Percentiles rank a stretch among this genome's conserved stretches.
Conservation (phyloP, 805 yeast species). For the Ogataea methanolica region DNA sequence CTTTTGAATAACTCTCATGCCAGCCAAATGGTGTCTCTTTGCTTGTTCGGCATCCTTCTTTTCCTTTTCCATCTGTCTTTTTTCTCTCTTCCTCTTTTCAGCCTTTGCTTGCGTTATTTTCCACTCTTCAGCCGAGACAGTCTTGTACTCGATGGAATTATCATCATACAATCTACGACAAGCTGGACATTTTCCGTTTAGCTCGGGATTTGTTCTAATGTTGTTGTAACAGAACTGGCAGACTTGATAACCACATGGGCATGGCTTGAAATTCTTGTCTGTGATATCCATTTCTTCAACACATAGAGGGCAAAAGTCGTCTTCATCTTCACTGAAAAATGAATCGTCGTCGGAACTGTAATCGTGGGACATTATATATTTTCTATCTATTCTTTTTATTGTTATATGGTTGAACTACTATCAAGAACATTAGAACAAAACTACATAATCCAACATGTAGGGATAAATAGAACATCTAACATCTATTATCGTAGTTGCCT, state of each 20-base stretch:
- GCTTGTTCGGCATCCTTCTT: slow-evolving; percentile 84
- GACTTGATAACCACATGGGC: slow-evolving; percentile 98
- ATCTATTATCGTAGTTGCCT: too few relatives aligned
- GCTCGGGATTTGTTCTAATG: slow-evolving; percentile 90
- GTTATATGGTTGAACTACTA: too few relatives aligned
- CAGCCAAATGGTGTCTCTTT: slow-evolving; percentile 85
- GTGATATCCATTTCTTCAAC: slow-evolving; percentile 97
- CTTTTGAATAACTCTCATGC: slow-evolving; percentile 97
- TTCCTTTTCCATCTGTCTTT: slow-evolving; percentile 85
- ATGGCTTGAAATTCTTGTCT: slow-evolving; percentile 96
- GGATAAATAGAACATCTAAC: too few relatives aligned
- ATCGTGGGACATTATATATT: slow-evolving; percentile 14
- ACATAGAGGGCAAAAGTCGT: slow-evolving; percentile 87
- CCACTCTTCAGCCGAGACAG: slow-evolving; percentile 81
- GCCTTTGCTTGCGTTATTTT: slow-evolving; percentile 76
- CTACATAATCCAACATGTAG: too few relatives aligned
- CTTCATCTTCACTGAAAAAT: slow-evolving; percentile 74
- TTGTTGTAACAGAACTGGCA: slow-evolving; percentile 98
- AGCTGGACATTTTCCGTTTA: slow-evolving; percentile 96
- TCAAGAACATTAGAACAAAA: too few relatives aligned
- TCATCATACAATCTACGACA: slow-evolving; percentile 94
- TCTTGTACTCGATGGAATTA: slow-evolving; percentile 82
- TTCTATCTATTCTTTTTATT: neutral
- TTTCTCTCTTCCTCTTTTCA: slow-evolving; percentile 75
- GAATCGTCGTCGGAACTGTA: slow-evolving; percentile 36